These are phyloP conservation scores for Aspergillus sp. DNA, from an alignment of 2,329 filamentous ascomycete genomes.

Conservation along the genomic window DNA sequence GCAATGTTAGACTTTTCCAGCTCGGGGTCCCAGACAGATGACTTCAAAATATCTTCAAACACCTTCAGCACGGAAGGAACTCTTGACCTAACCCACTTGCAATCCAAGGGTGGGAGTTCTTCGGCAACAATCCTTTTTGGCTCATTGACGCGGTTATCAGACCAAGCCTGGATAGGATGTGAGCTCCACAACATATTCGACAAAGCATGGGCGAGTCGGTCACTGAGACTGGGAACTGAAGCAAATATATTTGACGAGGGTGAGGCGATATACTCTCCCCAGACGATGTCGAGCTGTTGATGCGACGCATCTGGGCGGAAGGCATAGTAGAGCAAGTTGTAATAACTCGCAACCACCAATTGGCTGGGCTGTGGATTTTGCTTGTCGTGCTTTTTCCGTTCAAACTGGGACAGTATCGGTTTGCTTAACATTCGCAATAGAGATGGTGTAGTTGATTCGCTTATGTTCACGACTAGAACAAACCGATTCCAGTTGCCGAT, in stretches of 20 bases:
- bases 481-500: conserved; percentile 85
- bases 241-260: conserved; percentile 61
- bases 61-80: conserved; percentile 64
- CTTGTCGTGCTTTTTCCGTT: conserved; percentile 60
- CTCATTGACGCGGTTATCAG: conserved; percentile 68
- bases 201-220: conserved; percentile 67
- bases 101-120: conserved; percentile 81
- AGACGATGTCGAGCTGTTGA: conserved; percentile 70
- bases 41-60: conserved; percentile 55
- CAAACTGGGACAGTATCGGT: conserved; percentile 68
- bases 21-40: conserved; percentile 50
- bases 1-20: conserved; percentile 49
- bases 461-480: conserved; percentile 69
- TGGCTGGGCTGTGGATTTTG: conserved; percentile 49
- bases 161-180: conserved; percentile 62
- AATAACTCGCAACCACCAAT: conserved; percentile 69
- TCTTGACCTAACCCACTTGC: conserved; percentile 82
- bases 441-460: conserved; percentile 55
- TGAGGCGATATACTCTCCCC: conserved; percentile 71
- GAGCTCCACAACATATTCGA: conserved; percentile 62
- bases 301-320: conserved; percentile 69
- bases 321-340: conserved; percentile 79
- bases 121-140: conserved; percentile 59
- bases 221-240: conserved; percentile 51
- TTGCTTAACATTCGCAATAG: conserved; percentile 66